Evolutionary conservation across 2,329 filamentous ascomycete species (phyloP).

Genomic region (Pleochaeta shiraiana): DNA sequence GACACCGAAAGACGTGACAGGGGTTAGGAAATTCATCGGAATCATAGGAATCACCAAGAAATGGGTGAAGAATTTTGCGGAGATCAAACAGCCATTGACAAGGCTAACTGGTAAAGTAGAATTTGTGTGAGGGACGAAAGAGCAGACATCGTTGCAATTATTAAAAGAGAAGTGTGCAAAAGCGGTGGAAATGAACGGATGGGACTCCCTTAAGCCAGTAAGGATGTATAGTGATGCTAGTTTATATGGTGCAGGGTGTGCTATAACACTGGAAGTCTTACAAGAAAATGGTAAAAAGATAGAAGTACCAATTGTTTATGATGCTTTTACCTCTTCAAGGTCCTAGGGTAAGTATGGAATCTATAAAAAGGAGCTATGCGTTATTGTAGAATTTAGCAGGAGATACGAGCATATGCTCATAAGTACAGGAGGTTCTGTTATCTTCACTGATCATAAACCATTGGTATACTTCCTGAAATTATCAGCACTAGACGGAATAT

Average conservation of each 20-base stretch:
- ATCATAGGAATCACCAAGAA: background rate
- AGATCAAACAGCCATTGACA: background rate
- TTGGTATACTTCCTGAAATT: background rate
- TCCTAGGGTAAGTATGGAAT: background rate
- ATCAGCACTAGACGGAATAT: conserved; percentile 1
- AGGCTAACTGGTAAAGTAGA: background rate
- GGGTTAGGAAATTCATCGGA: background rate
- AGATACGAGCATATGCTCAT: background rate
- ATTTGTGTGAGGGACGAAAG: background rate
- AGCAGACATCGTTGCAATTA: background rate
- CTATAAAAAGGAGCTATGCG: background rate
- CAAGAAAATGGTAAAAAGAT: background rate
- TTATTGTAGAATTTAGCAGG: background rate
- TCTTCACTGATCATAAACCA: background rate
- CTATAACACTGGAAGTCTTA: background rate
- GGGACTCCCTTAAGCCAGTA: background rate
- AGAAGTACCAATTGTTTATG: background rate
- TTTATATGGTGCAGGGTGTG: background rate
- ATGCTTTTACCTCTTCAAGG: background rate
- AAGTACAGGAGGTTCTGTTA: background rate
- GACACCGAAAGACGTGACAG: background rate
- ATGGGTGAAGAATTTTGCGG: conserved; percentile 3
- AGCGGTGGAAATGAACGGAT: background rate
- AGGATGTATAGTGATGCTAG: background rate
- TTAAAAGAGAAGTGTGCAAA: background rate